Base-by-base conservation (phyloP, 345 rosid species). In the Eucalyptus melliodora region DNA sequence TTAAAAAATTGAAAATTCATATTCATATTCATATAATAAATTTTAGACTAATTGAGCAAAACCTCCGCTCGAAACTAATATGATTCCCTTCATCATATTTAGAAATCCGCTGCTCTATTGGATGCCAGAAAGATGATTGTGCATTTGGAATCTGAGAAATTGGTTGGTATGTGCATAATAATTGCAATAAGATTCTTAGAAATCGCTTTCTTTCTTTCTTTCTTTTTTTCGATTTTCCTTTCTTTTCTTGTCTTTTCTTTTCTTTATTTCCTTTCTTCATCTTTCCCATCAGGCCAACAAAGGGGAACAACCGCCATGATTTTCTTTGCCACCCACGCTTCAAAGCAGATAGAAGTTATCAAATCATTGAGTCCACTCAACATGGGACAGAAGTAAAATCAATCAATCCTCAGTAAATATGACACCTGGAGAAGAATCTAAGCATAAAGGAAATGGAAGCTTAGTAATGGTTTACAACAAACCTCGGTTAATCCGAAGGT, bases 1-100 rank as follows among this genome's bases (percentile, higher is more conserved):
- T 34, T 0, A 1, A 34, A 72, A 72, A 34, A 5, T 5, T 9
- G 0, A 15, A 9, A 1, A 34, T 2, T 17, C 0, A 9, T 11
- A 72, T 10, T 9, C 1, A 19, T 2, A 19, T 37, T 4, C 2
- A 0, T 72, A 11, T 10, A 72, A 34, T 17, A 19, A 16, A 19
- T 9, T 34, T 6, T 6, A 3, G 27, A 77, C 2, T 19, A 8
- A 53, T 53, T 53, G 5, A 53, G 26, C 26, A 21, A 53, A 21
- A 19, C 0, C 2, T 21, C 5, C 1, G 5, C 26, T 53, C 5
- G 1, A 53, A 53, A 21, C 82, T 72, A 72, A 72, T 72, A 72
- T 3, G 82, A 10, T n/a, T 15, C 77, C 77, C 16, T 34, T 9
- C 77, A n/a, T 34, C 21, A n/a, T n/a, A 14, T 65, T 65, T n/a